Percentiles rank a stretch among this genome's conserved stretches.
Evolutionary conservation across 768 basidiomycete species (phyloP).

Genomic region (Butyriboletus loyo): DNA sequence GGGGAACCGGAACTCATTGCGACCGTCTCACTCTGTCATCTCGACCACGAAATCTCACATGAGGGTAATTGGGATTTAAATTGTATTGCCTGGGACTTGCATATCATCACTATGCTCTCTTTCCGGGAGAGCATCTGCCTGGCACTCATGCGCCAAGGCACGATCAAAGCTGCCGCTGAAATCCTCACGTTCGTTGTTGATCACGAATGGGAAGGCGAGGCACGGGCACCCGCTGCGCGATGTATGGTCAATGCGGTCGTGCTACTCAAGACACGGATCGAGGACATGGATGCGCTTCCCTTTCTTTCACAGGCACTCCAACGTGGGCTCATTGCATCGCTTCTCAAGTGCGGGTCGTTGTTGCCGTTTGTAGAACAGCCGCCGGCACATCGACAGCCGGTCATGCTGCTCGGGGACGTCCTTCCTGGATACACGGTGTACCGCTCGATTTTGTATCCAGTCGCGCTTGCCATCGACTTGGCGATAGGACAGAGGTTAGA

Average conservation of each 20-base stretch:
- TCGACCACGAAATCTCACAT: constrained; percentile 23
- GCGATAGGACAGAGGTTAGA: constrained; percentile 11
- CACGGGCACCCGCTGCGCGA: constrained; percentile 15
- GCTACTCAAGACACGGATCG: constrained; percentile 16
- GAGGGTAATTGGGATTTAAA: constrained; percentile 14
- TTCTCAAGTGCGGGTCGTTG: constrained; percentile 24
- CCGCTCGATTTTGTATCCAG: constrained; percentile 19
- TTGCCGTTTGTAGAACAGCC: constrained; percentile 18
- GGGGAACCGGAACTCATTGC: constrained; percentile 20
- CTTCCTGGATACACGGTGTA: constrained; percentile 26
- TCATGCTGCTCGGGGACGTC: constrained; percentile 14
- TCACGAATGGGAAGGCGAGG: constrained; percentile 11
- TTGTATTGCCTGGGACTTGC: constrained; percentile 30
- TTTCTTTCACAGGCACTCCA: constrained; percentile 26
- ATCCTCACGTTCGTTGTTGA: constrained; percentile 18
- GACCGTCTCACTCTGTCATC: constrained; percentile 21
- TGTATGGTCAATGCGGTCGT: constrained; percentile 21
- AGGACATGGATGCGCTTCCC: constrained; percentile 26
- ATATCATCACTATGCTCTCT: constrained; percentile 23
- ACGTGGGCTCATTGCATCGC: constrained; percentile 17
- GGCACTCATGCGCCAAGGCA: constrained; percentile 21
- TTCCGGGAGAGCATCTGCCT: constrained; percentile 16
- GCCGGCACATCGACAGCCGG: neutral
- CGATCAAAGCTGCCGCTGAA: constrained; percentile 24
- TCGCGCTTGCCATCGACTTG: constrained; percentile 9